Base-by-base conservation (phyloP, 2,329 filamentous ascomycete genomes). In the Nothopassalora personata region DNA sequence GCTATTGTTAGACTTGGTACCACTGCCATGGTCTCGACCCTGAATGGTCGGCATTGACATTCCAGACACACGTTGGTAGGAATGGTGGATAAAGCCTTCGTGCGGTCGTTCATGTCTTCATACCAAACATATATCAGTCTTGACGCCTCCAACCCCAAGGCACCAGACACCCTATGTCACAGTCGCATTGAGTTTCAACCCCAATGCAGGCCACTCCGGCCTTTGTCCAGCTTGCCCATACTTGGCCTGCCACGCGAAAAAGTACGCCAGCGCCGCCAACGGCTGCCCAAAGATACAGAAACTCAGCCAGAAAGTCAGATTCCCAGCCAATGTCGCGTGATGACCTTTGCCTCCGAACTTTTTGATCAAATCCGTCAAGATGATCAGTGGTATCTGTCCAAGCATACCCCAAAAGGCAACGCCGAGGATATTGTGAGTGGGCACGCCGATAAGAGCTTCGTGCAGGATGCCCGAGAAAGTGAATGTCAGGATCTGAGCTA, bases 241-340 rank as follows among this genome's bases (percentile, higher is more conserved):
- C 78, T 97, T 97, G 57, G 91, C 91, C 76, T 97, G 93, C 93
- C 94, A 99, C 1, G 92, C 92, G 72, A 97, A 97, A 74, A 97
- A 99, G 74, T 99, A 99, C 72, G 96, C 81, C 60, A 99, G 78
- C 0, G 91, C 92, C 1, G 91, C 94, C 67, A 97, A 83, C 0
- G 94, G 94, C 78, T 99, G 94, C 3, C 94, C 94, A 11, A 99
- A 88, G 2, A 97, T 84, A 64, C 93, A 97, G 71, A 99, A 99
- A 11, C 89, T 93, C 19, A 97, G 81, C 94, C 94, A 97, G 74
- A 99, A 99, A 59, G 95, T 92, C 70, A 87, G 86, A 73, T 99
- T 99, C 1, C 94, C 94, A 30, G 95, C 80, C 8, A 96, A 81
- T 67, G 87, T 89, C 5, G 90, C 90, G 54, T 86, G 84, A 0